Base-by-base conservation (phyloP, 2,329 filamentous ascomycete species). In the Sporothrix sp. region DNA sequence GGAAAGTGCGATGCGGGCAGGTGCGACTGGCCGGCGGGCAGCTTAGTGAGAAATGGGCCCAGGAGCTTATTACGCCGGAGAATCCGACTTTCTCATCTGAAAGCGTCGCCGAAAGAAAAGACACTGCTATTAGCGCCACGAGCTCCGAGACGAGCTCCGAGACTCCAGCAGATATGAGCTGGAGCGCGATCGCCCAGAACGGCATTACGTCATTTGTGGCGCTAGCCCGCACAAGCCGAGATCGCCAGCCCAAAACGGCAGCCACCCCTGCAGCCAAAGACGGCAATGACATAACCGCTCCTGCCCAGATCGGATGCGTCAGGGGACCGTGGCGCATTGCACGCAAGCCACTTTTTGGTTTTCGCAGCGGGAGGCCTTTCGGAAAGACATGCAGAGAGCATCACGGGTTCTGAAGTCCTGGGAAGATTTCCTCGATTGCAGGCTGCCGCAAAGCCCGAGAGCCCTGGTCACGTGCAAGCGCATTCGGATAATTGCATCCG, bases 221-320 rank as follows among this genome's bases (percentile, higher is more conserved):
- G 43, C 43, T 27, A 40, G 35, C n/a, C 10, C 18, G n/a, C 18
- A 14, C 36, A n/a, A 32, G 27, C 23, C 44, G 33, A 47, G 33
- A 37, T 25, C 33, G 14, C 18, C 18, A 47, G 20, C 14, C 32
- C n/a, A 35, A 27, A 38, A 38, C n/a, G n/a, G n/a, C n/a, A n/a
- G n/a, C n/a, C 33, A 21, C 33, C 32, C 32, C 16, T 36, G 35
- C 32, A 28, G 11, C 21, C 7, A 32, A 9, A 9, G n/a, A n/a
- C n/a, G n/a, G n/a, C n/a, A 14, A 49, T 49, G 46, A 49, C 46
- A 49, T 49, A 48, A 48, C 36, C 21, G 28, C 36, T 47, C 33
- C 33, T 14, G 20, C 16, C 28, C 42, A 30, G 36, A 8, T n/a
- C 23, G 25, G 25, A 37, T 46, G 27, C 32, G 32, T 37, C 32